phyloP scores from a whole-genome alignment of 108 stramenopile genomes.

The Cyclotella choctawhatcheeana region DNA sequence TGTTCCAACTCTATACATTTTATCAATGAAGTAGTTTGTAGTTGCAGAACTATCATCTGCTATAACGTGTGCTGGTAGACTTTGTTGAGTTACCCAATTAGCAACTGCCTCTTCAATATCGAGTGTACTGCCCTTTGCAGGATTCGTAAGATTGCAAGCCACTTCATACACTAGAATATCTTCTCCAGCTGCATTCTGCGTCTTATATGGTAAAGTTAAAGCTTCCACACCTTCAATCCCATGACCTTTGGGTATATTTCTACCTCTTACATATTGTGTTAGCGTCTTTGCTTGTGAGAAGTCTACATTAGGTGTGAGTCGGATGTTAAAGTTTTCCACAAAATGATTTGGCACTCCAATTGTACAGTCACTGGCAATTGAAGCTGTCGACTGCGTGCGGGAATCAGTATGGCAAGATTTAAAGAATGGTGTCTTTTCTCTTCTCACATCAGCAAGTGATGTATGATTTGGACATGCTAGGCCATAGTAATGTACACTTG shows the following conservation, averaged over 20 bases:
- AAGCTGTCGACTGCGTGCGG: background rate
- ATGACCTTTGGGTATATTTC: conserved; percentile 53
- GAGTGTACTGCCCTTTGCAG: conserved; percentile 47
- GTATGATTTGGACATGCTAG: conserved; percentile 65
- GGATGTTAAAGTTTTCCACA: conserved; percentile 88
- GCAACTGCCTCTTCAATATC: conserved; percentile 42
- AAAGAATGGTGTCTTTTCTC: conserved; percentile 77
- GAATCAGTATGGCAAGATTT: conserved; percentile 39
- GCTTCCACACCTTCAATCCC: conserved; percentile 83
- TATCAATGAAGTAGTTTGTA: conserved; percentile 47
- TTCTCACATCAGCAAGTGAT: conserved; percentile 68
- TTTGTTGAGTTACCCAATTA: conserved; percentile 49
- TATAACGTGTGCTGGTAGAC: background rate
- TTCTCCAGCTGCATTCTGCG: background rate
- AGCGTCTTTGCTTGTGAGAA: conserved; percentile 57
- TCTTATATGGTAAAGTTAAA: conserved; percentile 71
- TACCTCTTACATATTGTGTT: conserved; percentile 64
- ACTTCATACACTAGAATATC: conserved; percentile 66
- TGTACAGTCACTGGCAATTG: conserved; percentile 24
- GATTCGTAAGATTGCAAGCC: conserved; percentile 78
- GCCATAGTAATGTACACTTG: conserved; percentile 74
- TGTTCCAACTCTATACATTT: conserved; percentile 68
- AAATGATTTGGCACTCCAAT: conserved; percentile 74
- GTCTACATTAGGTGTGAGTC: conserved; percentile 55
- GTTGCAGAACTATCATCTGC: background rate